Percentiles rank a stretch among this genome's conserved stretches.
phyloP scores from a whole-genome alignment of 2,329 filamentous ascomycete genomes.

The Coccinonectria pachysandricola region DNA sequence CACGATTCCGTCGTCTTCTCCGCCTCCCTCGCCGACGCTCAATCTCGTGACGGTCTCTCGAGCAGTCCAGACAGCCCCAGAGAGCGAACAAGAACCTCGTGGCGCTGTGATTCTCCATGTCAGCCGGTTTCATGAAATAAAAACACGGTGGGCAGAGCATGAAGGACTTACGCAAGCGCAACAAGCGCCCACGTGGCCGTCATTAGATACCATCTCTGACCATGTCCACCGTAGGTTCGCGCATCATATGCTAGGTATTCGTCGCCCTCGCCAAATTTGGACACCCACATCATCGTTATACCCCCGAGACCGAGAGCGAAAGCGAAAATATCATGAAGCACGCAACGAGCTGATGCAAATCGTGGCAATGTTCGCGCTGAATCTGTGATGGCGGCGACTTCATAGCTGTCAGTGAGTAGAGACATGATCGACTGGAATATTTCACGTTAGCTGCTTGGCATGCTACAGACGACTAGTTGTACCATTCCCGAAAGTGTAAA shows the following conservation, averaged over 20 bases:
- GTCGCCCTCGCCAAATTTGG: slow-evolving; percentile 9
- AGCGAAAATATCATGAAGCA: slow-evolving; percentile 24
- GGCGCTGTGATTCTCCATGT: slow-evolving; percentile 6
- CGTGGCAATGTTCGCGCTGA: slow-evolving; percentile 15
- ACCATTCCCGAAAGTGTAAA: background rate
- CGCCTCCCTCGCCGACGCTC: slow-evolving; percentile 9
- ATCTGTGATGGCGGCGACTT: slow-evolving; percentile 21
- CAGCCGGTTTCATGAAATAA: background rate
- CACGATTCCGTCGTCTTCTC: slow-evolving; percentile 4
- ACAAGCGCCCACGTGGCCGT: slow-evolving; percentile 13
- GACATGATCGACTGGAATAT: slow-evolving; percentile 21
- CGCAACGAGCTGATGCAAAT: slow-evolving; percentile 17
- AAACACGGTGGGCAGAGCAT: background rate
- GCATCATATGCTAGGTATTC: slow-evolving; percentile 6
- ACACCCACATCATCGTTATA: slow-evolving; percentile 24
- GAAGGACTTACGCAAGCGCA: slow-evolving; percentile 16
- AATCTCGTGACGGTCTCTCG: slow-evolving; percentile 11
- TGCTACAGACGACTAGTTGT: slow-evolving; percentile 5
- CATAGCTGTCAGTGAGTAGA: slow-evolving; percentile 29
- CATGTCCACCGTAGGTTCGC: too few relatives aligned
- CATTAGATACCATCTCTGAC: slow-evolving; percentile 13
- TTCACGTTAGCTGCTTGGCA: background rate
- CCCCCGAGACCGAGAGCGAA: slow-evolving; percentile 25
- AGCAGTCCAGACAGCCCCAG: slow-evolving; percentile 21
- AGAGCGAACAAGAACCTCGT: slow-evolving; percentile 20